phyloP scores from a whole-genome alignment of 2,329 filamentous ascomycete species.

The Ophiostoma perfectum region DNA sequence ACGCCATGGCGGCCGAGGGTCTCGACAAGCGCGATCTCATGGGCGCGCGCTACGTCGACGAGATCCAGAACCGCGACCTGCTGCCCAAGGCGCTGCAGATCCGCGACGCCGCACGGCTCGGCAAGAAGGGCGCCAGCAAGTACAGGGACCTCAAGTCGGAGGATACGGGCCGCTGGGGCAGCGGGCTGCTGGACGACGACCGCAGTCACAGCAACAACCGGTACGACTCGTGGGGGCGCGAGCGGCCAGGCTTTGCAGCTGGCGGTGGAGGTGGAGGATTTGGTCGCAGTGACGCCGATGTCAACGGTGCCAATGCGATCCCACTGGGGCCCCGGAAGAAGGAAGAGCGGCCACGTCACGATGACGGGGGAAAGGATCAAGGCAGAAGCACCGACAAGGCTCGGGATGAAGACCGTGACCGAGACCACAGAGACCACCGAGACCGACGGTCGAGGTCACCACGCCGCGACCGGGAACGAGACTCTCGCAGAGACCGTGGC shows the following conservation, averaged over 20 bases:
- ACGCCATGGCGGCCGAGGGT: constrained; percentile 68
- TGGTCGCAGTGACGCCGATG: constrained; percentile 37
- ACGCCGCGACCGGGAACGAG: background rate
- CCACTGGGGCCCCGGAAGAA: constrained; percentile 59
- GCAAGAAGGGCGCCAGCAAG: constrained; percentile 83
- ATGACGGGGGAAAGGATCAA: background rate
- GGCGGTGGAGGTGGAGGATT: constrained; percentile 28
- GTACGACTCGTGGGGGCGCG: constrained; percentile 28
- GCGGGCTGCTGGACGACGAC: constrained; percentile 48
- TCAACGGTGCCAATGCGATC: constrained; percentile 64
- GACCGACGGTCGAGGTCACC: constrained; percentile 4
- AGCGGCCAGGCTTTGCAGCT: constrained; percentile 17
- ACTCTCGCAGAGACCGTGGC: constrained; percentile 27
- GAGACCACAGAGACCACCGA: background rate
- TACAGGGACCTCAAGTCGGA: constrained; percentile 85
- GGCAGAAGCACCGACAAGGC: background rate
- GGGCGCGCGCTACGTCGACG: constrained; percentile 76
- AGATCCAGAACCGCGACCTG: constrained; percentile 73
- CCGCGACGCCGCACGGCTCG: constrained; percentile 87
- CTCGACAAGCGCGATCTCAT: constrained; percentile 79
- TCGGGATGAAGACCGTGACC: constrained; percentile 31
- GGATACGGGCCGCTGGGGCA: constrained; percentile 83
- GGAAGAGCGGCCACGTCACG: background rate
- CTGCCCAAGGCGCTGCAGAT: constrained; percentile 89
- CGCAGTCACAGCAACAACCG: constrained; percentile 26